Evolutionary conservation across 805 yeast species (phyloP).

Genomic region (Candida saitoana): DNA sequence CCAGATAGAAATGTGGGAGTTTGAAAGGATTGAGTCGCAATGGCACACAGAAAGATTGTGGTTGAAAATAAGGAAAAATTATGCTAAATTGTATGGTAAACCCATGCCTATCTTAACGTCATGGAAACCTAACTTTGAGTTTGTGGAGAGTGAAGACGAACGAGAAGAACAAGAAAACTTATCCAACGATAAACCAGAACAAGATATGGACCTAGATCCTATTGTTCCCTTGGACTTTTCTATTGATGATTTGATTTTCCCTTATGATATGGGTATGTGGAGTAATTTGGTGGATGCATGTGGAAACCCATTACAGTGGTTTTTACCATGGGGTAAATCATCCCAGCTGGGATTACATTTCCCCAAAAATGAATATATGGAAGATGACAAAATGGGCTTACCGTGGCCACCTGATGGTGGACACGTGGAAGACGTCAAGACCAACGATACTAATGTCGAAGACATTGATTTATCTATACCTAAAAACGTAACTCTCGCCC

Average conservation of each 20-base stretch:
- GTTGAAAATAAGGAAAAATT: constrained; percentile 45
- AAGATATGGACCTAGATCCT: constrained; percentile 4
- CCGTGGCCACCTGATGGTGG: constrained; percentile 97
- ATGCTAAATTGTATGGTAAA: constrained; percentile 34
- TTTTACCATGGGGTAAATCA: constrained; percentile 68
- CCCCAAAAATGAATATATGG: constrained; percentile 49
- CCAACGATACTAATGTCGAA: constrained; percentile 12
- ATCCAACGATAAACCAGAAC: constrained; percentile 3
- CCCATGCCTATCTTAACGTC: constrained; percentile 44
- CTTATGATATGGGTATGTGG: constrained; percentile 70
- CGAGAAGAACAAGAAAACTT: constrained; percentile 1
- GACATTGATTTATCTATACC: constrained; percentile 9
- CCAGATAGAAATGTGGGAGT: constrained; percentile 91
- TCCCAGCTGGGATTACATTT: constrained; percentile 57
- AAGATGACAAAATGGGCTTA: constrained; percentile 55
- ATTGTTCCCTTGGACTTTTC: constrained; percentile 39
- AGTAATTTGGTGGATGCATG: constrained; percentile 48
- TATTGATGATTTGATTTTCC: constrained; percentile 70
- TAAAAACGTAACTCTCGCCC: constrained; percentile 19
- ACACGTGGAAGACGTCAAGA: constrained; percentile 32
- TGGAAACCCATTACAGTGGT: constrained; percentile 67
- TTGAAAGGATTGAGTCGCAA: constrained; percentile 72
- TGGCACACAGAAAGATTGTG: constrained; percentile 54
- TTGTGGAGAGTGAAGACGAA: constrained; percentile 8
- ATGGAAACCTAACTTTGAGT: constrained; percentile 29